phyloP scores from a whole-genome alignment of 23 red algal genomes.

The Chondrus crispus region DNA sequence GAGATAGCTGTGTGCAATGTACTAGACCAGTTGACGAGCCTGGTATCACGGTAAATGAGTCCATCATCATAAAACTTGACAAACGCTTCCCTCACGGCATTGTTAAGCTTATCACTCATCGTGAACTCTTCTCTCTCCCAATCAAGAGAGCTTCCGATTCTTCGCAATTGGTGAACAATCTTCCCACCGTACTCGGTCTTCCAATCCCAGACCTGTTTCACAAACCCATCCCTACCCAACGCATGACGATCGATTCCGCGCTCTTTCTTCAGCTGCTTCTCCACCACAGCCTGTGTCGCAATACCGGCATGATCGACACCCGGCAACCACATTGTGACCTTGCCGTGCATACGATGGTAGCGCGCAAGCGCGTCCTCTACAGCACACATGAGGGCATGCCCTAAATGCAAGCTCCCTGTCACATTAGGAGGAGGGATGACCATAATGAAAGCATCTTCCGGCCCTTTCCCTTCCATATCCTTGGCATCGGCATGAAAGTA shows the following conservation, averaged over 20 bases:
- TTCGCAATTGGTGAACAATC: slow-evolving; percentile 89
- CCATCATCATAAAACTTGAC: slow-evolving; percentile 89
- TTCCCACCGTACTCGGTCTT: slow-evolving; percentile 93
- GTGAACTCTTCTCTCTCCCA: slow-evolving; percentile 99
- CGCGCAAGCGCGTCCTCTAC: slow-evolving; percentile 88
- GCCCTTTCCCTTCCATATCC: slow-evolving; percentile 15
- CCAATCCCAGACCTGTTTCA: slow-evolving; percentile 94
- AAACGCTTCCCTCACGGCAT: slow-evolving; percentile 95
- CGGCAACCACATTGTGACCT: slow-evolving; percentile 77
- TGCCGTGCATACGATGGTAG: slow-evolving; percentile 96
- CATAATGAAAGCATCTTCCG: slow-evolving; percentile 83
- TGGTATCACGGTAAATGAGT: slow-evolving; percentile 89
- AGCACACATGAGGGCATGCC: slow-evolving; percentile 91
- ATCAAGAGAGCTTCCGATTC: slow-evolving; percentile 86
- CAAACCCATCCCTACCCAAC: slow-evolving; percentile 88
- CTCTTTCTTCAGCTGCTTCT: slow-evolving; percentile 87
- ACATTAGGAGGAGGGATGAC: slow-evolving; percentile 99
- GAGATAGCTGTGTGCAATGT: slow-evolving; percentile 87
- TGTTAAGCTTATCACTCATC: slow-evolving; percentile 73
- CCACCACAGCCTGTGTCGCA: slow-evolving; percentile 96
- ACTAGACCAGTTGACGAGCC: slow-evolving; percentile 97
- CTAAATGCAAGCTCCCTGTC: slow-evolving; percentile 94
- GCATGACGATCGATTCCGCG: slow-evolving; percentile 65
- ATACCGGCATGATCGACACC: slow-evolving; percentile 99
- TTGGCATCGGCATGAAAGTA: slow-evolving; percentile 71